Conservation (phyloP, 2,329 filamentous ascomycete species). For the Aspergillus flavus region DNA sequence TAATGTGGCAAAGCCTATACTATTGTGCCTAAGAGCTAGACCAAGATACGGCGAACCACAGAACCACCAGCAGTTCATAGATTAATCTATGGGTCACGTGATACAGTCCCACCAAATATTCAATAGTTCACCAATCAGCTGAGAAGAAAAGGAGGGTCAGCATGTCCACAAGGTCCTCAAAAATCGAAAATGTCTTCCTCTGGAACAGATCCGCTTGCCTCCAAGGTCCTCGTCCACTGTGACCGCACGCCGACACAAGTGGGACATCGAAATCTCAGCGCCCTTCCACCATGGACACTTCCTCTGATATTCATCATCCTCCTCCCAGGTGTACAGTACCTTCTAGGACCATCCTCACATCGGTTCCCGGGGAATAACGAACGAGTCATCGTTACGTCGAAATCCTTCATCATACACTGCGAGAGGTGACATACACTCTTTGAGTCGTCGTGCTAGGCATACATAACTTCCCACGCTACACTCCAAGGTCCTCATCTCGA, state of each 20-base stretch:
- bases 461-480: conserved; percentile 5
- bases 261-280: conserved; percentile 8
- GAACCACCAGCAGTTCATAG: neutral
- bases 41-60: neutral
- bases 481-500: conserved; percentile 21
- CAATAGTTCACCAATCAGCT: neutral
- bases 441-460: conserved; percentile 1
- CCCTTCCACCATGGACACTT: conserved; percentile 17
- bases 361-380: conserved; percentile 7
- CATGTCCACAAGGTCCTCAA: conserved; percentile 38
- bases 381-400: neutral
- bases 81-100: neutral
- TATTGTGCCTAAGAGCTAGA: too few relatives aligned
- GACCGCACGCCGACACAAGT: conserved; percentile 10
- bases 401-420: neutral
- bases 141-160: conserved; percentile 16
- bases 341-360: conserved; percentile 2
- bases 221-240: conserved; percentile 37
- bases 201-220: conserved; percentile 15
- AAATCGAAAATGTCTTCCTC: conserved; percentile 15
- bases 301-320: neutral
- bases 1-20: neutral
- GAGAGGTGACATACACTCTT: neutral
- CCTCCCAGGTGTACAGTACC: neutral
- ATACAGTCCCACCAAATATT: neutral